Base-by-base conservation (phyloP, 139 green algal species). In the Picochlorum costavermella region DNA sequence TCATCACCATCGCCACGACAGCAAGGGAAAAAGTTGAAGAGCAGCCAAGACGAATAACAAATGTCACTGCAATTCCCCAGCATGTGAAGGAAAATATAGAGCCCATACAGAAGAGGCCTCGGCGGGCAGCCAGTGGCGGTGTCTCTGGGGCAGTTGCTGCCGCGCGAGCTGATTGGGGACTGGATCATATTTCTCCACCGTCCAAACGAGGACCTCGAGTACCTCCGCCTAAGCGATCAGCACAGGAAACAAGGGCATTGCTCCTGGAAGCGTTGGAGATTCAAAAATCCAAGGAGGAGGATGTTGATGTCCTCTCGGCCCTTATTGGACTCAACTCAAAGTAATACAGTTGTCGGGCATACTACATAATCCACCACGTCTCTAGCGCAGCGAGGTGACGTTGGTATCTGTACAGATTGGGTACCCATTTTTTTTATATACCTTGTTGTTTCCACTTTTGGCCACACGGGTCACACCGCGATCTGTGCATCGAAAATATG, bases 101-200 rank as follows among this genome's bases (percentile, higher is more conserved):
- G n/a, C n/a, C 46, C 14, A 53, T 53, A 26, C 12, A 13, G 46
- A 77, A 73, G 64, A 58, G 71, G 17, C 71, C 71, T 9, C 46
- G 60, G 0, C 58, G 71, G 5, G 71, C 65, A 13, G 71, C 71
- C 29, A 77, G 71, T 40, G 59, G 65, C 23, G 71, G 71, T 48
- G 71, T 77, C 45, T 33, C 50, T 43, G 64, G 71, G 16, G 71
- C 71, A 1, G 57, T 77, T 51, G 71, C 71, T 9, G 71, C 71
- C 6, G 65, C 61, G 25, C 58, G 53, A 2, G 50, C 65, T 5
- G 50, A 56, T n/a, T 77, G 71, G 71, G 65, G 65, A 17, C 23
- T 53, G 3, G 71, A 73, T 16, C 20, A 49, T 13, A 36, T 61
- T 10, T 77, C 71, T 2, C 71, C 71, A 25, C 65, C 71, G 13